A percentile compares a stretch with the other conserved stretches of the same genome.
Evolutionary conservation across 768 basidiomycete species (phyloP).

Genomic region (Suillus tomentosus): DNA sequence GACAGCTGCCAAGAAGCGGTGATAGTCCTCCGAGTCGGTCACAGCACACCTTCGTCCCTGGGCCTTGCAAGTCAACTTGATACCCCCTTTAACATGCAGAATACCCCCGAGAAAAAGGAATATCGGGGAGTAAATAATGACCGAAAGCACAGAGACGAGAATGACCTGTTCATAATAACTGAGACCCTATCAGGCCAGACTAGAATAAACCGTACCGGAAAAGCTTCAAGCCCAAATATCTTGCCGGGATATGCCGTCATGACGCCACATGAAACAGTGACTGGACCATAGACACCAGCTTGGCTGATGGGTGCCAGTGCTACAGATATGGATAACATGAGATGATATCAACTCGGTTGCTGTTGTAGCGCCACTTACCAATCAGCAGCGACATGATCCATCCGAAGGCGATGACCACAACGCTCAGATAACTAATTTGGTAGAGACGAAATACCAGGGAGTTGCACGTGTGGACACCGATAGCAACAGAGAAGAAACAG

Average conservation of each 20-base stretch:
- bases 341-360: background rate
- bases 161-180: conserved; percentile 47
- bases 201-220: conserved; percentile 52
- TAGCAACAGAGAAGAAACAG: conserved; percentile 64
- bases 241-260: conserved; percentile 40
- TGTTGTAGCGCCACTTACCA: conserved; percentile 42
- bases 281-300: conserved; percentile 51
- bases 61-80: conserved; percentile 51
- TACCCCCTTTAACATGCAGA: conserved; percentile 49
- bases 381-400: conserved; percentile 53
- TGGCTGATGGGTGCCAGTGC: conserved; percentile 39
- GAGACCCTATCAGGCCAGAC: background rate
- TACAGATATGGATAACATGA: conserved; percentile 26
- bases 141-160: conserved; percentile 54
- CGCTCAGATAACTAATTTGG: conserved; percentile 51
- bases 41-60: conserved; percentile 45
- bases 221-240: conserved; percentile 55
- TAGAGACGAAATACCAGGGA: conserved; percentile 60
- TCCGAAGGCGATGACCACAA: conserved; percentile 46
- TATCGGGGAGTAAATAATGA: conserved; percentile 57
- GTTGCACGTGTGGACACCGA: conserved; percentile 69
- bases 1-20: conserved; percentile 61
- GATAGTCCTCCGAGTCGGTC: conserved; percentile 48
- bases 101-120: conserved; percentile 65
- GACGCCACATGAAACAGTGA: conserved; percentile 55